Percentiles rank a stretch among this genome's conserved stretches.
These are phyloP conservation scores for Solanum hybrid DNA, from an alignment of 305 asterid species.

Conservation along the genomic window DNA sequence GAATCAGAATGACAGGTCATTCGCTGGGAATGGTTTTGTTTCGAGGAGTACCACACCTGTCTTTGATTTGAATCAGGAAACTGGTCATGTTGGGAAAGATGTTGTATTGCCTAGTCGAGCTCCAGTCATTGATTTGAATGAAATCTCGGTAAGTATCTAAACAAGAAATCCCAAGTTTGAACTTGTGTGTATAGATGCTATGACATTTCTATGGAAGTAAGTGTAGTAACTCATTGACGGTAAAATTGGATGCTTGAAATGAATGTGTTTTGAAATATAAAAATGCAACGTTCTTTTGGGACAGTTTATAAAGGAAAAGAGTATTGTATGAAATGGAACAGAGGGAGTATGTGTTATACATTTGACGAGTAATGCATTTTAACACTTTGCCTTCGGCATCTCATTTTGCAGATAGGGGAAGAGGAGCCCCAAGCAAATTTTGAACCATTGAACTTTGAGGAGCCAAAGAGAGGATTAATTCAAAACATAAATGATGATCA, in stretches of 20 bases:
- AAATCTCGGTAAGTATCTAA: slow-evolving; percentile 52
- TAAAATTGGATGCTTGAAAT: neutral
- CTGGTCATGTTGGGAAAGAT: slow-evolving; percentile 30
- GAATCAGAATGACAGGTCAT: slow-evolving; percentile 31
- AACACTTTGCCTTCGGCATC: neutral
- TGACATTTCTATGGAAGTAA: neutral
- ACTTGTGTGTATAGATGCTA: neutral
- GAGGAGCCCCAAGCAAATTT: slow-evolving; percentile 41
- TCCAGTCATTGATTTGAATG: slow-evolving; percentile 74
- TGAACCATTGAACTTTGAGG: slow-evolving; percentile 36
- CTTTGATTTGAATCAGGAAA: slow-evolving; percentile 56
- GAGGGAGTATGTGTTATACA: neutral
- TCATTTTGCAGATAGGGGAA: slow-evolving; percentile 52
- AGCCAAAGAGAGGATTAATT: slow-evolving; percentile 29
- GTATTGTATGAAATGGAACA: neutral
- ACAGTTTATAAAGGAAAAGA: neutral
- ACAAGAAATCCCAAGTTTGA: neutral
- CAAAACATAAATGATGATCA: slow-evolving; percentile 55
- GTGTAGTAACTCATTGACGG: neutral
- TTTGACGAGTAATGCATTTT: neutral
- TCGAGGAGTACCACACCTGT: slow-evolving; percentile 12
- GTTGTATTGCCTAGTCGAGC: slow-evolving; percentile 35
- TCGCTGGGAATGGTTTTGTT: slow-evolving; percentile 22
- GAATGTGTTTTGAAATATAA: neutral
- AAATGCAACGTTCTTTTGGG: neutral